Conservation (phyloP, 2,329 filamentous ascomycete species). For the Teratosphaeria viscida region DNA sequence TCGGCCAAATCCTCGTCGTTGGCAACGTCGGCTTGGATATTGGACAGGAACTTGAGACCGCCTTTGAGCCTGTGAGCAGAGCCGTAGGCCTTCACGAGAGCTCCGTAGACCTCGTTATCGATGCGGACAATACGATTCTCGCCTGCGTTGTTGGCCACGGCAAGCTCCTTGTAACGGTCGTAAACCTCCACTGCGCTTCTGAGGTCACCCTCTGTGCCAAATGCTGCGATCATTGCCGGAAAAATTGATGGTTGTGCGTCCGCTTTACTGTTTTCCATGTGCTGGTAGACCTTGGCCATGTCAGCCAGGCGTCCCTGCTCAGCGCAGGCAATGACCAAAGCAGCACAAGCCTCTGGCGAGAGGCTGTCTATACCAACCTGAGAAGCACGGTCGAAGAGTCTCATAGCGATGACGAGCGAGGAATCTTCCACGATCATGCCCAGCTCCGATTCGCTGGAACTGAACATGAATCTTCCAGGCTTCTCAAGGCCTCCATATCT, state of each 20-base stretch:
- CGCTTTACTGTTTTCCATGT: constrained; percentile 73
- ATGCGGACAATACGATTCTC: constrained; percentile 57
- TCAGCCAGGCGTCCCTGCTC: constrained; percentile 69
- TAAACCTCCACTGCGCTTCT: constrained; percentile 87
- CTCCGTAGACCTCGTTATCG: constrained; percentile 77
- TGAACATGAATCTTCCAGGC: constrained; percentile 75
- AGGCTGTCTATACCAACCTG: constrained; percentile 53
- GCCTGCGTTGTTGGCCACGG: constrained; percentile 73
- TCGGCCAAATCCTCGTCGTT: constrained; percentile 28
- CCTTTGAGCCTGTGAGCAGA: constrained; percentile 69
- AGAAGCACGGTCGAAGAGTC: constrained; percentile 71
- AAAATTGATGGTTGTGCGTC: constrained; percentile 73
- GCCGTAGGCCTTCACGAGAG: constrained; percentile 84
- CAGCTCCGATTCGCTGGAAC: constrained; percentile 76
- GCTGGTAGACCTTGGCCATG: constrained; percentile 82
- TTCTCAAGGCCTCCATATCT: constrained; percentile 81
- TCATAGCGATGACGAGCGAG: constrained; percentile 72
- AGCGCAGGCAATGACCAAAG: constrained; percentile 79
- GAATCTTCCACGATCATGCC: constrained; percentile 81
- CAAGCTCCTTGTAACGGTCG: constrained; percentile 82
- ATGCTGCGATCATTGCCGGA: constrained; percentile 89
- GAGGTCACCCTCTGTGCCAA: constrained; percentile 70
- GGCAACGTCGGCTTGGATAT: constrained; percentile 53
- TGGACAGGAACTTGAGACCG: constrained; percentile 75
- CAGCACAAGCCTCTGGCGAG: constrained; percentile 71